Base-by-base conservation (phyloP, 2,329 filamentous ascomycete genomes). In the Chaetomium strumarium region DNA sequence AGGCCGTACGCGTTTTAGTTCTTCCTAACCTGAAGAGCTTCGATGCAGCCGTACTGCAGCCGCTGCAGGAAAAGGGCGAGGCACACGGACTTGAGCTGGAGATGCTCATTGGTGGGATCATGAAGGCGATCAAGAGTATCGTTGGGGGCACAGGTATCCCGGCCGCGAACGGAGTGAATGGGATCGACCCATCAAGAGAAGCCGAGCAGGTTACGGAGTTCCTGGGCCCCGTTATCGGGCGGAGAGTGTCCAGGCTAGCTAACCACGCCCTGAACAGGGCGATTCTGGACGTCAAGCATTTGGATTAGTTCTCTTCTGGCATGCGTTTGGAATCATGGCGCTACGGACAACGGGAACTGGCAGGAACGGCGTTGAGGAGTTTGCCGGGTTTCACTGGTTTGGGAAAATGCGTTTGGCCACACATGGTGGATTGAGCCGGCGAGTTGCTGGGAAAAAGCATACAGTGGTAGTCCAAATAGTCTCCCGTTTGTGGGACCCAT, bases 11-110 rank as follows among this genome's bases (percentile, higher is more conserved):
- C 12, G 71, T 83, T 2, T 68, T 83, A 31, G 72, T 81, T 12
- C 67, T 83, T 33, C 75, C 77, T 16, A 80, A 80, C 60, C 69
- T 83, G 41, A 76, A 77, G 60, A 70, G 70, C 13, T 78, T 82
- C 49, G 79, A 81, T 60, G 62, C 70, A 0, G 70, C 70, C 7
- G 78, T 83, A 53, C 70, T 83, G 44, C 71, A 74, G 55, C 78
- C 78, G 5, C 66, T 83, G 39, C 74, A 68, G 51, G 76, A 80
- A 37, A 77, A 74, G 61, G 71, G 72, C 13, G 77, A 78, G 31
- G 65, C 69, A 1, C 68, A 61, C 17, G 44, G 45, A 9, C 53
- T 78, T 46, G 79, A 83, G 60, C 75, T 76, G 51, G 76, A 81
- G 60, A 75, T 78, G 69, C 68, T 83, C 11, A 69, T 81, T 0